Conservation (phyloP, 2,329 filamentous ascomycete species). For the Paracoccidioides lutzii region DNA sequence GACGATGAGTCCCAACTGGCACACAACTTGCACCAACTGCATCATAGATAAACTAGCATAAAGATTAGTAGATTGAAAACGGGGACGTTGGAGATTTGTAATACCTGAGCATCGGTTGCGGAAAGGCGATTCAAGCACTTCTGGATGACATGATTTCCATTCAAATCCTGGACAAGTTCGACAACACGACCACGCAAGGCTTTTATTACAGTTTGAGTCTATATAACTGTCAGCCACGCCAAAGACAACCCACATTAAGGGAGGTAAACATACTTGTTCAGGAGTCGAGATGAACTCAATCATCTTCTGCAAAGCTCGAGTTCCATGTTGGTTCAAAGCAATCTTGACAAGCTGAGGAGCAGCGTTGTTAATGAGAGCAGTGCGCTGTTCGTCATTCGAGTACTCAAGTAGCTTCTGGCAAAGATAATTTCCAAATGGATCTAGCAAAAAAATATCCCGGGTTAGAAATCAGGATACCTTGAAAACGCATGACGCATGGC, state of each 20-base stretch:
- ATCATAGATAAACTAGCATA: conserved; percentile 69
- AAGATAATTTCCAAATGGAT: conserved; percentile 97
- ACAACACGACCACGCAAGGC: conserved; percentile 77
- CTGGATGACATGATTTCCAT: conserved; percentile 98
- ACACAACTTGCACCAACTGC: conserved; percentile 80
- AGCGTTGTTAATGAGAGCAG: conserved; percentile 80
- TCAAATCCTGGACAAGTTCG: conserved; percentile 89
- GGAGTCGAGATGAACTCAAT: conserved; percentile 87
- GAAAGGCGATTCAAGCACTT: conserved; percentile 95
- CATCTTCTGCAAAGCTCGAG: conserved; percentile 96
- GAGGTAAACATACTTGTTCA: conserved; percentile 43
- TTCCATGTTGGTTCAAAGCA: conserved; percentile 93
- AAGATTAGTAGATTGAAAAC: conserved; percentile 6
- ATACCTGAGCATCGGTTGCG: conserved; percentile 58
- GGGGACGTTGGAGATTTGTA: neutral
- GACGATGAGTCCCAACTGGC: conserved; percentile 87
- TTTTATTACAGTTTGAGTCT: conserved; percentile 70
- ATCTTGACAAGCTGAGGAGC: conserved; percentile 80
- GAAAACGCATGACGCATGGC: neutral
- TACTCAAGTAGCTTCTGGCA: conserved; percentile 97
- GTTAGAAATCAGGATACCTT: neutral
- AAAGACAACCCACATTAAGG: neutral
- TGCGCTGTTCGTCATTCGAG: conserved; percentile 90
- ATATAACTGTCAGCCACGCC: conserved; percentile 11
- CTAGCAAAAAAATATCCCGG: conserved; percentile 25